phyloP scores from a whole-genome alignment of 768 basidiomycete species.

The Coprinopsis strossmayeri region DNA sequence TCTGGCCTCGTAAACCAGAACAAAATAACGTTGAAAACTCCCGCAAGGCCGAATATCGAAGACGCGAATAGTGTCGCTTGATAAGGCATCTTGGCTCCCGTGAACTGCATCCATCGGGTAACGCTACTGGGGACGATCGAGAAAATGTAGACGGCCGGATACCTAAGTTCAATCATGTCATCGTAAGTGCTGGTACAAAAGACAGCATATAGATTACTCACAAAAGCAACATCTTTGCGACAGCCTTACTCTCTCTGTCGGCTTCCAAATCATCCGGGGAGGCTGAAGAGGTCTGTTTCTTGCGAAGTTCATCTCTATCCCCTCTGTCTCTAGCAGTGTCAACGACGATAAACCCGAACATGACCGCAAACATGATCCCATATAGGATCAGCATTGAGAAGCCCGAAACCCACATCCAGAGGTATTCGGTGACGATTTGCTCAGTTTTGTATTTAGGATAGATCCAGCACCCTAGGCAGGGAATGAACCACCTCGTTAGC shows the following conservation, averaged over 20 bases:
- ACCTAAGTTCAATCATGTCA: conserved; percentile 19
- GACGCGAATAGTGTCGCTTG: conserved; percentile 13
- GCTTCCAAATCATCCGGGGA: conserved; percentile 10
- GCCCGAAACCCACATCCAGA: conserved; percentile 40
- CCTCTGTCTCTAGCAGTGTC: too few species aligned
- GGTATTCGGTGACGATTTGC: conserved; percentile 33
- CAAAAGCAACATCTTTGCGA: conserved; percentile 35
- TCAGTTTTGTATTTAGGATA: conserved; percentile 21
- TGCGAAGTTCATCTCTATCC: not conserved
- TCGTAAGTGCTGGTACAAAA: not conserved
- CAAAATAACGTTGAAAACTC: conserved; percentile 17
- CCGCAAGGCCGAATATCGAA: conserved; percentile 15
- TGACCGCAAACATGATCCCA: conserved; percentile 30
- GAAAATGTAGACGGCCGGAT: conserved; percentile 33
- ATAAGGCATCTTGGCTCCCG: conserved; percentile 8
- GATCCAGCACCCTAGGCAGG: conserved; percentile 37
- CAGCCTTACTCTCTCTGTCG: conserved; percentile 11
- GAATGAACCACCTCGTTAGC: not conserved
- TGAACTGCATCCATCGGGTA: conserved; percentile 18
- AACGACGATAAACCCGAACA: conserved; percentile 24
- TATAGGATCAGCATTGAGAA: conserved; percentile 31
- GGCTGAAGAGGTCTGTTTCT: not conserved
- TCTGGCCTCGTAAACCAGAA: conserved; percentile 14
- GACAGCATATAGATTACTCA: conserved; percentile 21
- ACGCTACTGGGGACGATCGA: conserved; percentile 17